Evolutionary conservation across 148 eudicot species (phyloP).

Genomic region (Persicaria tinctoria): DNA sequence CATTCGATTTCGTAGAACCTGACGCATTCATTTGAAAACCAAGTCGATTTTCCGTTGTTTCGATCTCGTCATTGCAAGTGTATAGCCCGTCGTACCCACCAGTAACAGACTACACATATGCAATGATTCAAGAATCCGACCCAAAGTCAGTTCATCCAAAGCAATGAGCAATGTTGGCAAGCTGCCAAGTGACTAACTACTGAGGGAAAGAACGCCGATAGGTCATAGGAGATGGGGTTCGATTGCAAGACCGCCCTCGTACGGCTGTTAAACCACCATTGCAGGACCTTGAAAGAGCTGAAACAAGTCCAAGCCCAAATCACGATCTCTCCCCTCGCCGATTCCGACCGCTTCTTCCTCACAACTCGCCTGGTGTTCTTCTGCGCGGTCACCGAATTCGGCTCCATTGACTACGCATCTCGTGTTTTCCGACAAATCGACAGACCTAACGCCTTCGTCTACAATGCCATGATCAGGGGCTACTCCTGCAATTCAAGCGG

Average conservation of each 20-base stretch:
- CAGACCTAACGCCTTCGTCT: conserved; percentile 44
- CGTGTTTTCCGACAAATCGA: conserved; percentile 26
- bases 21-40: no score
- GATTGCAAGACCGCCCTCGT: not conserved
- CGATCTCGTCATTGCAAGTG: no score
- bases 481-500: conserved; percentile 24
- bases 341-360: conserved; percentile 41
- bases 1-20: no score
- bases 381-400: conserved; percentile 36
- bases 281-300: conserved; percentile 45
- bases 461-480: conserved; percentile 67
- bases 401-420: conserved; percentile 46
- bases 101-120: no score
- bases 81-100: no score
- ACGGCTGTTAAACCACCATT: conserved; percentile 18
- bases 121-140: no score
- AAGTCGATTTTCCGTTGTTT: no score
- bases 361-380: conserved; percentile 58
- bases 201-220: not conserved
- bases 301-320: conserved; percentile 57
- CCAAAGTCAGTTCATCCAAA: no score
- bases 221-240: not conserved
- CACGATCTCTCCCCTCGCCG: conserved; percentile 31
- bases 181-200: no score
- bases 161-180: no score